These are phyloP conservation scores for Lactuca sativa DNA, from an alignment of 129 eudicot genomes.

Conservation along the genomic window DNA sequence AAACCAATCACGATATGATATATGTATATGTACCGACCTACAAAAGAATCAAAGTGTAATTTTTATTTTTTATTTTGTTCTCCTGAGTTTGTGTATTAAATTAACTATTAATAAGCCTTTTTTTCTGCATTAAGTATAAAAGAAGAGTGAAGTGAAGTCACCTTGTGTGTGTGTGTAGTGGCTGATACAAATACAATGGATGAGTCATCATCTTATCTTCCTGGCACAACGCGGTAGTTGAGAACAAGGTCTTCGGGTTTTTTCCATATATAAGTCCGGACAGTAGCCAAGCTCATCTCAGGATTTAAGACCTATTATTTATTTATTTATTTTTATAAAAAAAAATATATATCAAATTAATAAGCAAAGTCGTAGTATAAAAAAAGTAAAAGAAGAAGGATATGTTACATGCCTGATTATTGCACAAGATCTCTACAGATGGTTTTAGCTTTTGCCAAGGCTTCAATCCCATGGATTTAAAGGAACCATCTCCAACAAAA, in stretches of 20 bases:
- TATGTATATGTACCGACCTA: neutral
- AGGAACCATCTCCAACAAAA: slow-evolving; percentile 61
- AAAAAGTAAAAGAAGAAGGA: neutral
- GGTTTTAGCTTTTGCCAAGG: slow-evolving; percentile 89
- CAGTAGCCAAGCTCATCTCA: slow-evolving; percentile 98
- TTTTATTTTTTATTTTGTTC: too few species aligned
- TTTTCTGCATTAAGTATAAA: too few species aligned
- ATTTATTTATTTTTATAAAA: neutral
- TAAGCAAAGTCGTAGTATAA: neutral
- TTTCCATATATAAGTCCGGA: slow-evolving; percentile 93
- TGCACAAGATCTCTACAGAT: slow-evolving; percentile 81
- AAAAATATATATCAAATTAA: neutral
- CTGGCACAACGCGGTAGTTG: slow-evolving; percentile 65
- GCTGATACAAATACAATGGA: neutral
- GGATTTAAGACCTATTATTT: slow-evolving; percentile 66
- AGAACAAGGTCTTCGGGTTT: slow-evolving; percentile 88
- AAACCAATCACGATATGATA: neutral
- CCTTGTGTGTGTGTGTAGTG: too few species aligned
- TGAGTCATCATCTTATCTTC: slow-evolving; percentile 39
- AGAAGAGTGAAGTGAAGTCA: too few species aligned
- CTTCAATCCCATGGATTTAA: slow-evolving; percentile 56
- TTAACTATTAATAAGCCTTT: too few species aligned
- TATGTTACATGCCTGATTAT: slow-evolving; percentile 70
- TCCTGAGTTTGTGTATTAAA: too few species aligned
- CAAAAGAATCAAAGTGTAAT: neutral